Evolutionary conservation across 176 grass and related monocot genomes (phyloP).

Genomic region (Olyra latifolia): DNA sequence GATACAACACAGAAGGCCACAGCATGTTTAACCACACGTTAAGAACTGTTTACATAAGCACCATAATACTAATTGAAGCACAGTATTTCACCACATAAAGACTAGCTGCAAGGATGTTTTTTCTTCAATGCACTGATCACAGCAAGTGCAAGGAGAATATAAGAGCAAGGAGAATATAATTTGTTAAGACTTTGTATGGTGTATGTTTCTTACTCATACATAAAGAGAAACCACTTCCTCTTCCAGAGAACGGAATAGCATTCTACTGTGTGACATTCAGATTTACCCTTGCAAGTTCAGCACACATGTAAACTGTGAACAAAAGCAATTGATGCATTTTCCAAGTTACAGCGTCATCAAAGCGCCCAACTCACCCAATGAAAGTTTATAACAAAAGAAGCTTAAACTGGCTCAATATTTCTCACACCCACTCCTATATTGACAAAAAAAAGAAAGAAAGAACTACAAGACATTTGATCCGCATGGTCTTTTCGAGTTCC

Average conservation of each 20-base stretch:
- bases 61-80: neutral
- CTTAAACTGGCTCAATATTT: constrained; percentile 51
- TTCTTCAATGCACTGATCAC: neutral
- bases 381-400: constrained; percentile 31
- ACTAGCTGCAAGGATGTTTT: neutral
- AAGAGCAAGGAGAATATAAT: too few relatives aligned
- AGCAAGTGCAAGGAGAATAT: too few relatives aligned
- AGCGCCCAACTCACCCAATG: constrained; percentile 27
- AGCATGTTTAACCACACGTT: too few relatives aligned
- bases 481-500: constrained; percentile 31
- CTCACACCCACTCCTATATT: constrained; percentile 45
- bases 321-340: constrained; percentile 32
- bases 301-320: constrained; percentile 14
- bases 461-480: constrained; percentile 34
- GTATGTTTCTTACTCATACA: neutral
- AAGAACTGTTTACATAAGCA: neutral
- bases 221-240: neutral
- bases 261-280: neutral
- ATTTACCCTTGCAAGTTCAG: neutral
- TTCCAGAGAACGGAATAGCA: neutral
- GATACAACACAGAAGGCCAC: neutral
- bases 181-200: neutral
- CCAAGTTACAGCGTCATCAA: constrained; percentile 36
- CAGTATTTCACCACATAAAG: neutral
- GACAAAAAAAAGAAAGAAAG: constrained; percentile 44